phyloP scores from a whole-genome alignment of 2,329 filamentous ascomycete species.

The Cladosporium sp. region DNA sequence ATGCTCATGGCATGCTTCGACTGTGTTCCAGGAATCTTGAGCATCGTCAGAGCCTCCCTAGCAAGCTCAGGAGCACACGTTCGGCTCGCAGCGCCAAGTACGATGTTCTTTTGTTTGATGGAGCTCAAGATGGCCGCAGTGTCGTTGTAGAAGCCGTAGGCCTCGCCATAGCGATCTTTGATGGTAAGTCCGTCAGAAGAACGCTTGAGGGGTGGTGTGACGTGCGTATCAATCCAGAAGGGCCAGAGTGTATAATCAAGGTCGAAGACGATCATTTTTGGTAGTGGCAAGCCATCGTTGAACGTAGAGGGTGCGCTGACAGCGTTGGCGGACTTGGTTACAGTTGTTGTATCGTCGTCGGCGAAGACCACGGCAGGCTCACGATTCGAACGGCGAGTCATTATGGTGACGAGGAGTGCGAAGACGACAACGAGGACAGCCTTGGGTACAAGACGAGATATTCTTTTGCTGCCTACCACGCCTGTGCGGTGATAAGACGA shows the following conservation, averaged over 20 bases:
- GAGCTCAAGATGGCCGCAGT: slow-evolving; percentile 50
- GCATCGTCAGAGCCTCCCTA: slow-evolving; percentile 70
- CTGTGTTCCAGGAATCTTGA: slow-evolving; percentile 60
- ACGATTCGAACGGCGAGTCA: slow-evolving; percentile 7
- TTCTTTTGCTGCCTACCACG: neutral
- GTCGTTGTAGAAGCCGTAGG: slow-evolving; percentile 45
- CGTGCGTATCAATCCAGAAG: slow-evolving; percentile 96
- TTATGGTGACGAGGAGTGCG: neutral
- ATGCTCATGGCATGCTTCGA: slow-evolving; percentile 41
- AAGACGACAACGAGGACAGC: neutral
- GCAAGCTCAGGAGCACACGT: slow-evolving; percentile 77
- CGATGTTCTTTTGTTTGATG: slow-evolving; percentile 51
- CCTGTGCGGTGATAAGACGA: neutral
- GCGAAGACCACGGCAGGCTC: slow-evolving; percentile 3
- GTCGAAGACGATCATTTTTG: slow-evolving; percentile 84
- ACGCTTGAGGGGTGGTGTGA: slow-evolving; percentile 65
- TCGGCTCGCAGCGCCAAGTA: slow-evolving; percentile 72
- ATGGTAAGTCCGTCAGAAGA: slow-evolving; percentile 42
- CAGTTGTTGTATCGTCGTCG: slow-evolving; percentile 26
- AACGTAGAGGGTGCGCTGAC: slow-evolving; percentile 51
- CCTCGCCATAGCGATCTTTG: slow-evolving; percentile 48
- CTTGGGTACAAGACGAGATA: neutral
- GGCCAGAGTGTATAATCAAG: slow-evolving; percentile 99
- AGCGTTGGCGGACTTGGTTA: slow-evolving; percentile 33
- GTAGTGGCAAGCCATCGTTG: slow-evolving; percentile 66